Base-by-base conservation (phyloP, 768 basidiomycete species). In the Tylopilus sp. region DNA sequence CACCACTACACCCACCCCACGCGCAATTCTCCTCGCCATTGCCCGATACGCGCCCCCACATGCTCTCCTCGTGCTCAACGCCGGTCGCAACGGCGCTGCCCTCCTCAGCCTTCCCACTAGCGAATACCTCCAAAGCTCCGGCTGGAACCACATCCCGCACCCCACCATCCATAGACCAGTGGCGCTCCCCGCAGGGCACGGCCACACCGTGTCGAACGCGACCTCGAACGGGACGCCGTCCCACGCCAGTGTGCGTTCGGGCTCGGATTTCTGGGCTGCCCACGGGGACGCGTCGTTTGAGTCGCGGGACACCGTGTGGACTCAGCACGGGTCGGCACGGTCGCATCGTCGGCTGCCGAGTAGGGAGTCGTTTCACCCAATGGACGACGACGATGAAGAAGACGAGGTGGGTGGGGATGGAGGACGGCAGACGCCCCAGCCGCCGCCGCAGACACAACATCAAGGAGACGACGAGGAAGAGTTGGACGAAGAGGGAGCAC, bases 91-190 rank as follows among this genome's bases (percentile, higher is more conserved):
- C 43, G 90, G 90, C 11, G 86, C 86, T 1, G 91, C 90, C 0
- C 83, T 88, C 4, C 77, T 92, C 48, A 89, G 86, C 15, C 68
- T 92, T 7, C 91, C 90, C 0, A 91, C 90, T 0, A 79, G 79
- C 57, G 91, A 93, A 59, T 93, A 92, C 67, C 88, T 91, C 64
- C 91, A 93, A 57, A 84, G 83, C 57, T 89, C 88, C 0, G 83
- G 85, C 2, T 92, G 90, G 88, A 80, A 70, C 1, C 60, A 67
- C 30, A 47, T 66, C 51, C 62, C 43, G 6, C 28, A 11, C 11
- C 40, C 30, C 22, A n/a, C 18, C 13, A 1, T 28, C 18, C 47
- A 43, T 51, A 48, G 26, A 31, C 44, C 48, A n/a, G 3, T 17
- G 6, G 39, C 59, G 15, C 47, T 28, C 13, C 18, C 45, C 22